These are phyloP conservation scores for Bryoerythrophyllum caledonicum DNA, from an alignment of 225 moss, liverwort and hornwort genomes.

Conservation along the genomic window DNA sequence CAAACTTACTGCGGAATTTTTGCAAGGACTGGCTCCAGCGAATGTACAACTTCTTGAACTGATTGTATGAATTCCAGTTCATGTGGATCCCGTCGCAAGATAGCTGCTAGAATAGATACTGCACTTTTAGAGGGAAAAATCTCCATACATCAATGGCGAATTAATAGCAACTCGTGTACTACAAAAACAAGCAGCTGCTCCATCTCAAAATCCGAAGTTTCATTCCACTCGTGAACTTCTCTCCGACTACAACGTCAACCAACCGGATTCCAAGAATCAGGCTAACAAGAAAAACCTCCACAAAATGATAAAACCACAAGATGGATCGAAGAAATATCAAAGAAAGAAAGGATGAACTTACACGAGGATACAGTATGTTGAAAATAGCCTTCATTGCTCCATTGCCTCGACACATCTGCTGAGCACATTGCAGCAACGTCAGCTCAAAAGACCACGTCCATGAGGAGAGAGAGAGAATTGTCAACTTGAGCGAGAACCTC, in stretches of 20 bases:
- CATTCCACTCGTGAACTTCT: conserved; percentile 2
- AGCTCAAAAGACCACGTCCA: conserved; percentile 5
- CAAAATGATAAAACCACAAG: background rate
- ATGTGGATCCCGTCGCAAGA: conserved; percentile 89
- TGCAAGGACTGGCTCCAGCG: conserved; percentile 90
- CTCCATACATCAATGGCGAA: conserved; percentile 41
- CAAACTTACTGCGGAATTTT: conserved; percentile 91
- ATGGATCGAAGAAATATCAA: conserved; percentile 2
- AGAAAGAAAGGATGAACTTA: conserved; percentile 34
- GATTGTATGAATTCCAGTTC: conserved; percentile 97
- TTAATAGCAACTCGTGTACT: conserved; percentile 14
- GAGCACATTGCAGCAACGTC: conserved; percentile 23
- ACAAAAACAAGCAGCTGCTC: background rate
- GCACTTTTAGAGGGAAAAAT: conserved; percentile 45
- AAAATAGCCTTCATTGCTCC: conserved; percentile 56
- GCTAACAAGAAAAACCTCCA: background rate
- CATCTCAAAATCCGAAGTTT: conserved; percentile 14
- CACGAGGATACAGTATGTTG: conserved; percentile 59
- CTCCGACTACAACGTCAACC: conserved; percentile 3
- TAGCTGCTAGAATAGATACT: conserved; percentile 73
- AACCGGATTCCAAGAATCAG: background rate
- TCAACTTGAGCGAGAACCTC: no score
- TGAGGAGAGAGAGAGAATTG: background rate
- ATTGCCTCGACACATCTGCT: conserved; percentile 61
- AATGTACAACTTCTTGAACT: conserved; percentile 97